These are phyloP conservation scores for Lasiodiplodia hormozganensis DNA, from an alignment of 2,329 filamentous ascomycete genomes.

Conservation along the genomic window DNA sequence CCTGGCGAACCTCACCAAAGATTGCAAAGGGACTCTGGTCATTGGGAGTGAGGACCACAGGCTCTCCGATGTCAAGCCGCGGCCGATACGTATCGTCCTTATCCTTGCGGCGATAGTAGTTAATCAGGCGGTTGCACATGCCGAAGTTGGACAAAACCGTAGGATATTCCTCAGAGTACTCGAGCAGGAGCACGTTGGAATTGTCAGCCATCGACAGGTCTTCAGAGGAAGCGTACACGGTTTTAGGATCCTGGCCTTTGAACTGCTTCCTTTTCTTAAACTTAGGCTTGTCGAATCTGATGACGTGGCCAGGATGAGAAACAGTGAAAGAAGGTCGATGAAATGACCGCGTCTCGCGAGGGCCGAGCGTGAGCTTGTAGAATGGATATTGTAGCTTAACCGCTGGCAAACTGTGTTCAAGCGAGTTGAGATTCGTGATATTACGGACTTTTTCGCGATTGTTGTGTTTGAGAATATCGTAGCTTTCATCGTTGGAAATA, in stretches of 20 bases:
- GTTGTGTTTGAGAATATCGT: conserved; percentile 95
- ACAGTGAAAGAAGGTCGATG: conserved; percentile 82
- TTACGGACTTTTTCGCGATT: conserved; percentile 89
- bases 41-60: conserved; percentile 84
- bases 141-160: conserved; percentile 94
- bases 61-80: conserved; percentile 86
- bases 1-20: conserved; percentile 90
- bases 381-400: conserved; percentile 93
- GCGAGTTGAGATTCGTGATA: conserved; percentile 86
- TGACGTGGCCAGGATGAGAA: conserved; percentile 67
- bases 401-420: conserved; percentile 93
- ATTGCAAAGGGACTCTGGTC: conserved; percentile 96
- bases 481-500: conserved; percentile 93
- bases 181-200: conserved; percentile 83
- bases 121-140: conserved; percentile 95
- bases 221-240: conserved; percentile 79
- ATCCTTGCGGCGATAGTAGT: conserved; percentile 91
- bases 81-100: conserved; percentile 72
- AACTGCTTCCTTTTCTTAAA: conserved; percentile 79
- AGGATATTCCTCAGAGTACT: conserved; percentile 95
- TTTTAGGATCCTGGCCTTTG: conserved; percentile 78
- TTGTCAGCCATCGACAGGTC: conserved; percentile 90
- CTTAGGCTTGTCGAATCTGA: conserved; percentile 75
- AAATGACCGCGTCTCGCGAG: conserved; percentile 78
- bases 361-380: conserved; percentile 83